A percentile compares a stretch with the other conserved stretches of the same genome.
These are phyloP conservation scores for Trametes coccinea DNA, from an alignment of 768 basidiomycete genomes.

Conservation along the genomic window DNA sequence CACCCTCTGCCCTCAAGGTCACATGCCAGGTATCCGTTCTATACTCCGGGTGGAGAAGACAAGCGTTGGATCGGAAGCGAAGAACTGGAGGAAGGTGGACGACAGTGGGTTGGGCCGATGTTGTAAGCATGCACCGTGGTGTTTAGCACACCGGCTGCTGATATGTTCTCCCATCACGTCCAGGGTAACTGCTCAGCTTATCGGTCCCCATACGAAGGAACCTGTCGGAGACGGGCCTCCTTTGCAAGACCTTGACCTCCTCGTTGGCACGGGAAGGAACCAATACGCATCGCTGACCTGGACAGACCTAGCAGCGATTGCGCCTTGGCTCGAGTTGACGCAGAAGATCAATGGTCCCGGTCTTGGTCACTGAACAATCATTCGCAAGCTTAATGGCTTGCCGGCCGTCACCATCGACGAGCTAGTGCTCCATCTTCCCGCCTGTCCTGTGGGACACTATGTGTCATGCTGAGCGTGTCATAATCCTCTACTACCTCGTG, in stretches of 20 bases:
- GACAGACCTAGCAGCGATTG: slow-evolving; percentile 67
- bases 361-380: slow-evolving; percentile 47
- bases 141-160: neutral
- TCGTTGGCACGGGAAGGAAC: slow-evolving; percentile 47
- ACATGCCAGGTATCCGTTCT: slow-evolving; percentile 70
- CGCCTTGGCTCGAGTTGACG: slow-evolving; percentile 78
- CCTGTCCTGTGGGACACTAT: neutral
- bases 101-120: slow-evolving; percentile 71
- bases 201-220: slow-evolving; percentile 45
- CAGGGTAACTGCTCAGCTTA: slow-evolving; percentile 66
- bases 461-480: neutral
- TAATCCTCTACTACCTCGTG: neutral
- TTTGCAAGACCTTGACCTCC: slow-evolving; percentile 51
- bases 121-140: slow-evolving; percentile 45
- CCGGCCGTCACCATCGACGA: too few species aligned
- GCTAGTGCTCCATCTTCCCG: too few species aligned
- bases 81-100: slow-evolving; percentile 56
- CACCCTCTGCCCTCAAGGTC: slow-evolving; percentile 57
- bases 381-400: neutral
- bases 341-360: slow-evolving; percentile 70
- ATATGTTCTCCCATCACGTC: neutral
- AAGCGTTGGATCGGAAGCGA: slow-evolving; percentile 58
- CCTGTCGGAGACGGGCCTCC: slow-evolving; percentile 34
- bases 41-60: slow-evolving; percentile 69
- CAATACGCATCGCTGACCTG: slow-evolving; percentile 73